Evolutionary conservation across 805 yeast species (phyloP), one percentile per base, ranked within the genome.

Genomic region (Dipodascus geniculatus): DNA sequence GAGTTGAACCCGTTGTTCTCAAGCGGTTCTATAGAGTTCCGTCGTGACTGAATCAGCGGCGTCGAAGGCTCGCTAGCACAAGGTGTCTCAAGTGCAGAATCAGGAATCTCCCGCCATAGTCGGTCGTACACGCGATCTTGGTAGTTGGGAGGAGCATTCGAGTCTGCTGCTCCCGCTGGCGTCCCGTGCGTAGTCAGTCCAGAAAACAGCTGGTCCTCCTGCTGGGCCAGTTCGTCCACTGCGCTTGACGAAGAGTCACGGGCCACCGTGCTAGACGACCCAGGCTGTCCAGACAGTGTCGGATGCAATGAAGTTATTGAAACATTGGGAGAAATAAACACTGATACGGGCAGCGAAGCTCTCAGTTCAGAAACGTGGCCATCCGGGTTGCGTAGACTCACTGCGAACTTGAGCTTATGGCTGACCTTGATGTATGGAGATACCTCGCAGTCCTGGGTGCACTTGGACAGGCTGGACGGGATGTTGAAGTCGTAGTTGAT

Each of bases 321-420:
- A 3, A 93, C 86, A 65, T 86, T 85, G 4, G 98, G 97, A 3
- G 84, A 78, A 23, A 88, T 83, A 67, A 84, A 87, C 35, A 87
- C 66, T 23, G 75, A 78, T 2, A 91, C 74, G 0, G 98, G 98
- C 57, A 91, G 72, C 0, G 96, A 85, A 0, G 97, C 97, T 33
- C 98, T 75, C 51, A 91, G 73, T 66, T 90, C 97, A 0, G 96
- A 87, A 2, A 84, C 82, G 64, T 91, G 98, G 2, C 96, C 96
- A 66, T 89, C 97, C 0, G 95, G 85, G 64, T 93, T 91, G 47
- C 80, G 68, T 58, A 93, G 74, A 1, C 88, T 84, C 55, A 93
- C 80, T 8, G 79, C 81, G 65, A 90, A 87, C 63, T 87, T 85
- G 54, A 93, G 69, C 69, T 89, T 90, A 71, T 93, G 99, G 54